Evolutionary conservation across 768 basidiomycete genomes (phyloP).

Genomic region (Hydnomerulius pinastri): DNA sequence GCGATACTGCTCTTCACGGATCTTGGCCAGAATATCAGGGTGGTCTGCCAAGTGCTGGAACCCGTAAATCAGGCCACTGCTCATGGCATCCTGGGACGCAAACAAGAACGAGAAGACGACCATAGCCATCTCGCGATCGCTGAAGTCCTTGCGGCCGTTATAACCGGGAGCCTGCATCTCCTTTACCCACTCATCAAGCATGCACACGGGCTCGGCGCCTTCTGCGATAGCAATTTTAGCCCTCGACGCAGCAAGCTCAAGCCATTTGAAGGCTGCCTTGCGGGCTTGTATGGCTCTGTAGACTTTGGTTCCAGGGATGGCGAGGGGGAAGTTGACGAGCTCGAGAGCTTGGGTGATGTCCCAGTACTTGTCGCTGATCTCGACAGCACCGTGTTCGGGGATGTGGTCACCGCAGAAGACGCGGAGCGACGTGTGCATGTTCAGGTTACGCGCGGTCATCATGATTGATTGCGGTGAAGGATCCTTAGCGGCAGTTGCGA

Average conservation of each 20-base stretch:
- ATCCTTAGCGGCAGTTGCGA: conserved; percentile 52
- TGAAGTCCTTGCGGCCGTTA: conserved; percentile 86
- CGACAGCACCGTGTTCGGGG: conserved; percentile 70
- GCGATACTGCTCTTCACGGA: conserved; percentile 87
- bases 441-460: conserved; percentile 89
- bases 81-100: conserved; percentile 98
- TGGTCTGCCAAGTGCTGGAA: conserved; percentile 97
- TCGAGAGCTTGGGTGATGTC: conserved; percentile 92
- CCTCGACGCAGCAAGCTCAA: conserved; percentile 74
- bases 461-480: conserved; percentile 64
- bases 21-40: conserved; percentile 84
- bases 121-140: conserved; percentile 94
- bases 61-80: conserved; percentile 90
- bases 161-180: conserved; percentile 61
- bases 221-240: conserved; percentile 83
- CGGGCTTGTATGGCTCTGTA: conserved; percentile 91
- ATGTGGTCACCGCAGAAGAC: conserved; percentile 96
- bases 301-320: conserved; percentile 94
- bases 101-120: conserved; percentile 97
- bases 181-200: conserved; percentile 91
- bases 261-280: conserved; percentile 79
- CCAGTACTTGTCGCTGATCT: conserved; percentile 96
- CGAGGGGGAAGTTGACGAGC: conserved; percentile 97
- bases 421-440: conserved; percentile 95
- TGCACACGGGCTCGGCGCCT: conserved; percentile 80